Conservation (phyloP, 306 rosid genomes). For the Ziziphus jujuba region DNA sequence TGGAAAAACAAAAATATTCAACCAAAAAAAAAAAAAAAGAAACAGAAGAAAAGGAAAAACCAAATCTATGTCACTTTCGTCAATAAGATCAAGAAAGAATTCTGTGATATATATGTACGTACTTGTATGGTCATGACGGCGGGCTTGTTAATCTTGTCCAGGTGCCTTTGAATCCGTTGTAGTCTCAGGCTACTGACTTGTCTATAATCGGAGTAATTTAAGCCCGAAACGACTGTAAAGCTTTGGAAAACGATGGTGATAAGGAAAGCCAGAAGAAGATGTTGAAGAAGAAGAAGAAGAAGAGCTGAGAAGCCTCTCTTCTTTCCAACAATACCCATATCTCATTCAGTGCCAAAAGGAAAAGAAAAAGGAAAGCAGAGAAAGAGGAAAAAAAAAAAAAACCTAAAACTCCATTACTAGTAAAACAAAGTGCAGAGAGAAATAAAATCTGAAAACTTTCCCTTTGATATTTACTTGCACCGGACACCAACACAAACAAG, state of each 20-base stretch:
- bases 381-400: neutral
- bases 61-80: neutral
- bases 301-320: constrained; percentile 21
- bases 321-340: constrained; percentile 31
- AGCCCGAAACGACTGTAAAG: constrained; percentile 25
- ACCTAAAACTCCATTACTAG: constrained; percentile 21
- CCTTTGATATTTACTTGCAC: constrained; percentile 16
- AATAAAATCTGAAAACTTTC: constrained; percentile 9
- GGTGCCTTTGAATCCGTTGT: constrained; percentile 71
- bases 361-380: neutral
- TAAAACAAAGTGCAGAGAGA: neutral
- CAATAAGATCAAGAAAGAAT: too few species aligned
- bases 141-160: constrained; percentile 82
- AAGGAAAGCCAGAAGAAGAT: constrained; percentile 22
- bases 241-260: constrained; percentile 31
- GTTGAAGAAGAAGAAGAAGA: constrained; percentile 28
- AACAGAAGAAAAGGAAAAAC: too few species aligned
- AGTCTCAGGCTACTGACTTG: constrained; percentile 67
- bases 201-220: constrained; percentile 53
- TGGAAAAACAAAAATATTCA: constrained; percentile 25
- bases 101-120: neutral
- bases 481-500: constrained; percentile 31
- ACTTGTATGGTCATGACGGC: constrained; percentile 72
- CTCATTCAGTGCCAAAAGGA: constrained; percentile 39
- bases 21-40: neutral